Percentiles rank a stretch among this genome's conserved stretches.
phyloP scores from a whole-genome alignment of 2,329 filamentous ascomycete genomes.

The Epichloe aotearoae region DNA sequence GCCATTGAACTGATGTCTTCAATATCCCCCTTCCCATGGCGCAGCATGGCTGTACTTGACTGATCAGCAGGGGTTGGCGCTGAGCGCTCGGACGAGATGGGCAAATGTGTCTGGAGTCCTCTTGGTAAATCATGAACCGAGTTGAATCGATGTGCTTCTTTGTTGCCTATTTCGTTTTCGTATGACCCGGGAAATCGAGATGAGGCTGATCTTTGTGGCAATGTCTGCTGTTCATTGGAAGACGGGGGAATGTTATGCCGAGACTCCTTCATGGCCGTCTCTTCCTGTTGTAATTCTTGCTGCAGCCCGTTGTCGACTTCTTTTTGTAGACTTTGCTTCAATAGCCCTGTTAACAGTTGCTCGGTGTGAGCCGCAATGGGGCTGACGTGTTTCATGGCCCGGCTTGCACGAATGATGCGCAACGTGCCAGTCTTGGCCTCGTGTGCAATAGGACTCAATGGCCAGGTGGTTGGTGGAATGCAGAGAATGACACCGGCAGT shows the following conservation, averaged over 20 bases:
- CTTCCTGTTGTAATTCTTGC: neutral
- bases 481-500: constrained; percentile 15
- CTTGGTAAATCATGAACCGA: neutral
- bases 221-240: neutral
- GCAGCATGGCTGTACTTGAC: neutral
- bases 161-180: neutral
- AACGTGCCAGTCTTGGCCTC: constrained; percentile 18
- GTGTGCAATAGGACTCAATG: constrained; percentile 14
- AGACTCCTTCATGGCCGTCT: neutral
- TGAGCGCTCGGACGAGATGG: neutral
- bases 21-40: neutral
- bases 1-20: neutral
- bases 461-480: constrained; percentile 16
- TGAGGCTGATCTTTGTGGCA: neutral
- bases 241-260: neutral
- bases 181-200: neutral
- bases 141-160: neutral
- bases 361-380: constrained; percentile 2
- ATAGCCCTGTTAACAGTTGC: constrained; percentile 1
- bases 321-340: constrained; percentile 2
- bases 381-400: constrained; percentile 5
- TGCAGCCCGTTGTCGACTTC: constrained; percentile 3
- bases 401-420: constrained; percentile 15
- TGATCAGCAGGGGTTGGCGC: neutral
- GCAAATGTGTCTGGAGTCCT: neutral